Base-by-base conservation (phyloP, 352 stramenopile genomes). In the Pythium brassicae region DNA sequence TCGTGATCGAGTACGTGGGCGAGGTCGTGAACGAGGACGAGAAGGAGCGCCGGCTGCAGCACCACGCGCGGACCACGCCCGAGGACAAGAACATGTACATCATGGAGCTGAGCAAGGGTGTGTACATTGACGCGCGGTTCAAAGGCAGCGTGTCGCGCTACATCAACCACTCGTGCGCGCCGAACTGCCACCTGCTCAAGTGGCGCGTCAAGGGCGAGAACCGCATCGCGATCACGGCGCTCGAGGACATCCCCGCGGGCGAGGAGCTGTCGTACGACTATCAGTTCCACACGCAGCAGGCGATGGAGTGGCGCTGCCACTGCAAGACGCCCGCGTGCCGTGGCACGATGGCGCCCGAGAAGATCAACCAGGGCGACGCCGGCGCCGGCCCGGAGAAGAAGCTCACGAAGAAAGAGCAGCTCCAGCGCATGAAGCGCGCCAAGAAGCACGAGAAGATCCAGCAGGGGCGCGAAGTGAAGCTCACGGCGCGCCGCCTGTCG, bases 151-250 rank as follows among this genome's bases (percentile, higher is more conserved):
- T 97, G 25, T 98, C 95, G 22, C 87, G 96, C 25, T 98, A 98
- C 70, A 98, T 98, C 68, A 98, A 99, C 69, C 96, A 99, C 72
- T 97, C 88, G 12, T 99, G 95, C 62, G 86, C 98, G 32, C 96
- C 96, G 0, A 99, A 98, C 66, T 98, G 94, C 66, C 81, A 89
- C 15, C 69, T 98, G 35, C 73, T 98, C 62, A 96, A 96, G 65
- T 99, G 96, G 96, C 96, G 92, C 53, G 95, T 98, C 29, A 84
- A 82, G 42, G 94, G 92, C 40, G 74, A 94, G 43, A 96, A 96
- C 58, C 86, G 92, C 42, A 97, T 98, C 59, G 91, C 86, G 32
- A 97, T 98, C 63, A 96, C 92, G 11, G 89, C 86, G 26, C 64
- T 96, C 37, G 87, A 78, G 42, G 89, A 98, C 65, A 97, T 98